Conservation (phyloP, 371 early-diverging fungal species). For the Rhizomucor miehei region DNA sequence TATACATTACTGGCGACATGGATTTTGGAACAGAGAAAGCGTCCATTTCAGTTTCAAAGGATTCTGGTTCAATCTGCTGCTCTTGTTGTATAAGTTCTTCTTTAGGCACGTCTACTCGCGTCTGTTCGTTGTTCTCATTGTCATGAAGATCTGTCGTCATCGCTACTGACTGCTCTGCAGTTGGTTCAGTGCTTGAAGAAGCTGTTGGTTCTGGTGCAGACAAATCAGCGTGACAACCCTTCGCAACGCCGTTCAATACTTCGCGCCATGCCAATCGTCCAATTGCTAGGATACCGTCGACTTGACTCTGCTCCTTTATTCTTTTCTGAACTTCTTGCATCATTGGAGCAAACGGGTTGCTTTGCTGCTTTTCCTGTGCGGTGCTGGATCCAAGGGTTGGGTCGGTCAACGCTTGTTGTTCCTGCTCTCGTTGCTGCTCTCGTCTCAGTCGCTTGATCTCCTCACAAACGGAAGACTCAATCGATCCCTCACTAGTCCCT, state of each 20-base stretch:
- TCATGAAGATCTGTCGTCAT: neutral
- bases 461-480: constrained; percentile 54
- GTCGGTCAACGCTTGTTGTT: constrained; percentile 13
- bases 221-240: constrained; percentile 57
- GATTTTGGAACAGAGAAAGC: constrained; percentile 6
- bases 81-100: constrained; percentile 2
- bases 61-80: neutral
- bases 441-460: constrained; percentile 52
- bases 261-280: constrained; percentile 61
- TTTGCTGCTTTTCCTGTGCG: neutral
- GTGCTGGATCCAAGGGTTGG: neutral
- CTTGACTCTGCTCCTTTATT: constrained; percentile 21
- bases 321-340: constrained; percentile 15
- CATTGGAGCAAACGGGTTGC: constrained; percentile 25
- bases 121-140: neutral
- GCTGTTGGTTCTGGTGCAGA: constrained; percentile 6
- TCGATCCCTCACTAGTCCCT: constrained; percentile 48
- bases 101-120: neutral
- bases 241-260: constrained; percentile 56
- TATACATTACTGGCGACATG: constrained; percentile 60
- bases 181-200: neutral
- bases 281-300: constrained; percentile 59
- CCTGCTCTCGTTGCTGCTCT: constrained; percentile 11
- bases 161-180: neutral
- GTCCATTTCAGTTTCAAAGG: neutral